Conservation (phyloP, 2,329 filamentous ascomycete species). For the Fusarium nisikadoi region DNA sequence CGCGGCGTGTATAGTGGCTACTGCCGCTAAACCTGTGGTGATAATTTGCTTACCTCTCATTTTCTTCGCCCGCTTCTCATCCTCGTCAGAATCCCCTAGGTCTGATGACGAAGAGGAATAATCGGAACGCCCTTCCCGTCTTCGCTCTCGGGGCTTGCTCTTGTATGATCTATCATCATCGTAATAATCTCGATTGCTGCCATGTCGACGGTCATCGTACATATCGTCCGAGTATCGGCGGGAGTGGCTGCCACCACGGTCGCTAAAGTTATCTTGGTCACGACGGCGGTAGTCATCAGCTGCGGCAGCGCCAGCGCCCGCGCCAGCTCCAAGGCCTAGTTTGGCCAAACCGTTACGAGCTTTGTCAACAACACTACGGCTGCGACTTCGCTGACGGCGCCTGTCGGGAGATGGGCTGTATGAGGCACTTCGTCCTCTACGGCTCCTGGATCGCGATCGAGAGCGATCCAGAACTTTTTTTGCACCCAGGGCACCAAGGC, state of each 20-base stretch:
- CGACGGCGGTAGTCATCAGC: slow-evolving; percentile 53
- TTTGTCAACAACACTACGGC: slow-evolving; percentile 72
- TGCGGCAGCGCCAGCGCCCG: slow-evolving; percentile 44
- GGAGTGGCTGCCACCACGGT: slow-evolving; percentile 54
- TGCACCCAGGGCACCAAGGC: slow-evolving; percentile 68
- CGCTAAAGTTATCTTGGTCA: slow-evolving; percentile 59
- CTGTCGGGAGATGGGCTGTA: slow-evolving; percentile 59
- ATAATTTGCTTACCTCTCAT: slow-evolving; percentile 72
- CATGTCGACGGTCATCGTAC: slow-evolving; percentile 58
- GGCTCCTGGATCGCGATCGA: slow-evolving; percentile 64
- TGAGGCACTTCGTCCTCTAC: slow-evolving; percentile 61
- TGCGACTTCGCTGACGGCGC: slow-evolving; percentile 61
- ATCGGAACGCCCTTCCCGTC: slow-evolving; percentile 55
- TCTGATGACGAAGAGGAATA: slow-evolving; percentile 64
- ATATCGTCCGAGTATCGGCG: slow-evolving; percentile 56
- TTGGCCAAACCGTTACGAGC: slow-evolving; percentile 71
- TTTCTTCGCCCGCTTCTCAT: slow-evolving; percentile 64
- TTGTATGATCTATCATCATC: slow-evolving; percentile 59
- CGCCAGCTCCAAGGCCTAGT: slow-evolving; percentile 66
- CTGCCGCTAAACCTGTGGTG: slow-evolving; percentile 65
- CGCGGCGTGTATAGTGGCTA: slow-evolving; percentile 70
- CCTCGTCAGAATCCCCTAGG: slow-evolving; percentile 67
- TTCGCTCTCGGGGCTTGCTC: slow-evolving; percentile 53
- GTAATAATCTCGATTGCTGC: slow-evolving; percentile 55
- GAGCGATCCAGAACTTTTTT: slow-evolving; percentile 71